Evolutionary conservation across 306 rosid genomes (phyloP).

Genomic region (Cucurbita argyrosperma): DNA sequence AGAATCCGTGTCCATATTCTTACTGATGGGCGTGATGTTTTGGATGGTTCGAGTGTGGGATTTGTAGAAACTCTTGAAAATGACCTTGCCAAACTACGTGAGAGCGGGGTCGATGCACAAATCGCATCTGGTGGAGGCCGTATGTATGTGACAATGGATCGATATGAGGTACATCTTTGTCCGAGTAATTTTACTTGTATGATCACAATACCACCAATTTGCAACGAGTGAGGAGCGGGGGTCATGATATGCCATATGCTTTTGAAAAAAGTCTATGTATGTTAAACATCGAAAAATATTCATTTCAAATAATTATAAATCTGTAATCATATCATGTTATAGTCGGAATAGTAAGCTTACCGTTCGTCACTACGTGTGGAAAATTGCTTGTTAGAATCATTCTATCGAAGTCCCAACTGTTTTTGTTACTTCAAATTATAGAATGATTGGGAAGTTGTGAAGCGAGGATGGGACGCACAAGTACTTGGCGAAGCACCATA

Average conservation of each 20-base stretch:
- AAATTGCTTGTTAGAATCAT: background rate
- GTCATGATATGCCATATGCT: background rate
- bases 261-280: background rate
- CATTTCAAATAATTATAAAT: background rate
- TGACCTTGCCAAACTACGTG: conserved; percentile 56
- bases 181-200: background rate
- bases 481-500: conserved; percentile 97
- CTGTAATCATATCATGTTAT: background rate
- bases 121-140: conserved; percentile 99
- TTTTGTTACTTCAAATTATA: conserved; percentile 21
- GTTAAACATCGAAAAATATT: background rate
- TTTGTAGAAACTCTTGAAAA: conserved; percentile 76
- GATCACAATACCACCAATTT: background rate
- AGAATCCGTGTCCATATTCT: conserved; percentile 82
- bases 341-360: background rate
- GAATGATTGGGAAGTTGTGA: conserved; percentile 96
- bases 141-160: conserved; percentile 95
- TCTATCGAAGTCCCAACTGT: background rate
- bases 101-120: conserved; percentile 74
- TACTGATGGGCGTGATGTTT: conserved; percentile 97
- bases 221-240: background rate
- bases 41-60: conserved; percentile 84
- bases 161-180: conserved; percentile 53
- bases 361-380: background rate
- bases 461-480: conserved; percentile 99